phyloP scores from a whole-genome alignment of 2,329 filamentous ascomycete genomes.

The Arthrobotrys iridis region DNA sequence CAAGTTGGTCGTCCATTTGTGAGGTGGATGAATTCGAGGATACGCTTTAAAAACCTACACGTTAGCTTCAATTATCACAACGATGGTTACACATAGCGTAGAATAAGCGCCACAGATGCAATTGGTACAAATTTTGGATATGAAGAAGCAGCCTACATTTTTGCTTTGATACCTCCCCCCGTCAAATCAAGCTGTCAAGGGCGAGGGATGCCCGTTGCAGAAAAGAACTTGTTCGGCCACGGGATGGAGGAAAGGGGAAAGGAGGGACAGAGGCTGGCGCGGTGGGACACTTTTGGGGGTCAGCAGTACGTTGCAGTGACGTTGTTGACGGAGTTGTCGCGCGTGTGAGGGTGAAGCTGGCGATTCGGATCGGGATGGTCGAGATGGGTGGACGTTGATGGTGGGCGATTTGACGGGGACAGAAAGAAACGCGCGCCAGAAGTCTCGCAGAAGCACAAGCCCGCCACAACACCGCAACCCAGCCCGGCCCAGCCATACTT shows the following conservation, averaged over 20 bases:
- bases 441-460: not conserved
- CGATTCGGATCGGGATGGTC: not conserved
- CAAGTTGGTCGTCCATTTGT: slow-evolving; percentile 51
- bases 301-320: not conserved
- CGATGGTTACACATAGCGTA: not conserved
- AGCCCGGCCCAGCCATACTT: not conserved
- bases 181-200: slow-evolving; percentile 22
- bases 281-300: not conserved
- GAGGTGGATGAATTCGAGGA: not conserved
- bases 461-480: slow-evolving; percentile 6
- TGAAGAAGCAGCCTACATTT: not conserved
- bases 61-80: slow-evolving; percentile 1
- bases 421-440: slow-evolving; percentile 39
- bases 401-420: not conserved
- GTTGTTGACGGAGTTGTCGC: not conserved
- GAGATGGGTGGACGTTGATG: slow-evolving; percentile 10
- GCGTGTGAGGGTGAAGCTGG: slow-evolving; percentile 7
- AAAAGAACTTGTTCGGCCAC: not conserved
- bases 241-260: not conserved
- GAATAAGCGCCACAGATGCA: not conserved
- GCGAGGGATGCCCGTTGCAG: slow-evolving; percentile 9
- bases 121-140: not conserved
- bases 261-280: not conserved
- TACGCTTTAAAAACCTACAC: not conserved
- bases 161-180: not conserved